A percentile compares a stretch with the other conserved stretches of the same genome.
These are phyloP conservation scores for Ceriops decandra DNA, from an alignment of 345 rosid species.

Conservation along the genomic window DNA sequence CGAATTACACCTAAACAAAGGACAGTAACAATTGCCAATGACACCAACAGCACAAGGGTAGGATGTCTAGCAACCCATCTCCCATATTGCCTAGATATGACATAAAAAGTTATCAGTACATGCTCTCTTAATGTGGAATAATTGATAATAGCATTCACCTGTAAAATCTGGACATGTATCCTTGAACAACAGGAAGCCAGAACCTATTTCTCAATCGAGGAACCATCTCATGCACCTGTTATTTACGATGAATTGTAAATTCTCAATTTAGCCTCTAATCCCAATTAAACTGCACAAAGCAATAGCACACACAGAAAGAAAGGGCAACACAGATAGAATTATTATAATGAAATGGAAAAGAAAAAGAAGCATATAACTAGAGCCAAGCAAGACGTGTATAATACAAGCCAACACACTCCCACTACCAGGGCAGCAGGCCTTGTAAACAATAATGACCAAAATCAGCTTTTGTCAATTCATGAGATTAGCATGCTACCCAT, in stretches of 20 bases:
- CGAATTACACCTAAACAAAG: constrained; percentile 24
- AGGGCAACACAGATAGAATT: background rate
- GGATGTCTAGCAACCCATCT: constrained; percentile 30
- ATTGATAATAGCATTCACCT: constrained; percentile 14
- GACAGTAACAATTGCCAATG: constrained; percentile 20
- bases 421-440: too few species aligned
- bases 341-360: background rate
- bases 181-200: constrained; percentile 14
- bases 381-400: too few species aligned
- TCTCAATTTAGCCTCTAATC: constrained; percentile 1
- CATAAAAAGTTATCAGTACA: constrained; percentile 22
- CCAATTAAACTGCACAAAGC: background rate
- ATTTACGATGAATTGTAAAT: constrained; percentile 13
- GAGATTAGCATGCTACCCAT: too few species aligned
- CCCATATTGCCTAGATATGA: constrained; percentile 25
- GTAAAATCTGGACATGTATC: constrained; percentile 21
- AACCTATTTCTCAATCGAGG: constrained; percentile 24
- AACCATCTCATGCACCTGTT: constrained; percentile 23
- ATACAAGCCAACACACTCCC: too few species aligned
- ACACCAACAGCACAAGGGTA: constrained; percentile 14
- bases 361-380: background rate
- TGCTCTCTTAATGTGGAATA: background rate
- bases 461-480: too few species aligned
- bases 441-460: too few species aligned
- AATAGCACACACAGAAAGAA: background rate